A percentile compares a stretch with the other conserved stretches of the same genome.
These are phyloP conservation scores for Entomophthora muscae DNA, from an alignment of 371 early-diverging fungal species.

Conservation along the genomic window DNA sequence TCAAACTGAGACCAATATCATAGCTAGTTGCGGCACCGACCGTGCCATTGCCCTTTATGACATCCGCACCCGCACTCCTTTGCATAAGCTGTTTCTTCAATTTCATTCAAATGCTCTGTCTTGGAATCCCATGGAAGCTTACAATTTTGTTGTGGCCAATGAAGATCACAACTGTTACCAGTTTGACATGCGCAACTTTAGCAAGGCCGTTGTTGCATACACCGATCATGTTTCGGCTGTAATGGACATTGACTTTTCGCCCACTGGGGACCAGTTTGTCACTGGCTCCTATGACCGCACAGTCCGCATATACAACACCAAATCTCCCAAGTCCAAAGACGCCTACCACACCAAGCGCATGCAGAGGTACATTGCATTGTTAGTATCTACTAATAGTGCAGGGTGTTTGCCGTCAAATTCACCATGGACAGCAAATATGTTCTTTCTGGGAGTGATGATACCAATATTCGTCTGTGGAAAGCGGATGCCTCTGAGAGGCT, in stretches of 20 bases:
- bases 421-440: conserved; percentile 92
- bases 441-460: conserved; percentile 96
- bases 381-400: conserved; percentile 4
- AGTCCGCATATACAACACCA: conserved; percentile 74
- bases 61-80: conserved; percentile 60
- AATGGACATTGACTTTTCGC: conserved; percentile 90
- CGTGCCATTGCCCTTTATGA: conserved; percentile 89
- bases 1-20: conserved; percentile 74
- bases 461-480: conserved; percentile 97
- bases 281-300: conserved; percentile 93
- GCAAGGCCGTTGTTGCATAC: conserved; percentile 58
- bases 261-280: conserved; percentile 93
- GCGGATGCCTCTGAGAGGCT: conserved; percentile 78
- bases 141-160: conserved; percentile 84
- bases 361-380: conserved; percentile 35
- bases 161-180: conserved; percentile 94
- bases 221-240: conserved; percentile 97
- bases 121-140: conserved; percentile 97
- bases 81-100: conserved; percentile 56
- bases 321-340: conserved; percentile 75
- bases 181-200: conserved; percentile 92
- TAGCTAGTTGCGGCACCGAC: conserved; percentile 83
- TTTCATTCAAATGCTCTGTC: conserved; percentile 82
- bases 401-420: conserved; percentile 81
- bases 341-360: conserved; percentile 98